Conservation (phyloP, 441 rosid genomes). For the Melastoma candidum region DNA sequence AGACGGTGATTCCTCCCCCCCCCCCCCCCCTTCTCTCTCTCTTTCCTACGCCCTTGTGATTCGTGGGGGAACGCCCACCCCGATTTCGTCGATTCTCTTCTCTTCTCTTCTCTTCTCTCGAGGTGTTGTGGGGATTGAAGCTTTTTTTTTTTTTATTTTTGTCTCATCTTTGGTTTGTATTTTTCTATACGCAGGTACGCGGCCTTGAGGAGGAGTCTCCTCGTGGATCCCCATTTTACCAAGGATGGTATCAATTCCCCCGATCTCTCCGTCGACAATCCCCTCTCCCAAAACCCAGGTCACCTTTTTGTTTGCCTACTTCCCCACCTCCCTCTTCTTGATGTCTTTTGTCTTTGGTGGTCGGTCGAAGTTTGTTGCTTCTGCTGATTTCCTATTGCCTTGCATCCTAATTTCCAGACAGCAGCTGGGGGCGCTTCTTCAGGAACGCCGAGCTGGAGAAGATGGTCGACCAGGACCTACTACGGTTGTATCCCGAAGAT, state of each 20-base stretch:
- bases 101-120: no score
- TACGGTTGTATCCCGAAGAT: slow-evolving; percentile 85
- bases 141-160: not conserved
- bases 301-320: slow-evolving; percentile 10
- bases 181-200: slow-evolving; percentile 46
- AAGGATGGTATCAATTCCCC: slow-evolving; percentile 56
- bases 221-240: slow-evolving; percentile 64
- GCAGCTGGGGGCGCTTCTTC: slow-evolving; percentile 93
- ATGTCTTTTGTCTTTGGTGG: not conserved
- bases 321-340: not conserved
- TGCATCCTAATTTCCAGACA: slow-evolving; percentile 36
- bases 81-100: no score
- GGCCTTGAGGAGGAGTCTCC: slow-evolving; percentile 61
- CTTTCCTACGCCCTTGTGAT: not conserved
- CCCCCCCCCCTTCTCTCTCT: not conserved
- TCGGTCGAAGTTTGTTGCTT: not conserved
- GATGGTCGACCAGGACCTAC: slow-evolving; percentile 84
- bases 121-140: no score
- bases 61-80: not conserved
- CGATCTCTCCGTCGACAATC: slow-evolving; percentile 71
- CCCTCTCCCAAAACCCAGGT: slow-evolving; percentile 93
- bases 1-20: slow-evolving; percentile 38
- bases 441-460: slow-evolving; percentile 87
- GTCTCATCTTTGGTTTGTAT: not conserved
- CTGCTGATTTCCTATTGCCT: not conserved